Conservation (phyloP, 23 red algal species). For the Gracilaria gracilis region DNA sequence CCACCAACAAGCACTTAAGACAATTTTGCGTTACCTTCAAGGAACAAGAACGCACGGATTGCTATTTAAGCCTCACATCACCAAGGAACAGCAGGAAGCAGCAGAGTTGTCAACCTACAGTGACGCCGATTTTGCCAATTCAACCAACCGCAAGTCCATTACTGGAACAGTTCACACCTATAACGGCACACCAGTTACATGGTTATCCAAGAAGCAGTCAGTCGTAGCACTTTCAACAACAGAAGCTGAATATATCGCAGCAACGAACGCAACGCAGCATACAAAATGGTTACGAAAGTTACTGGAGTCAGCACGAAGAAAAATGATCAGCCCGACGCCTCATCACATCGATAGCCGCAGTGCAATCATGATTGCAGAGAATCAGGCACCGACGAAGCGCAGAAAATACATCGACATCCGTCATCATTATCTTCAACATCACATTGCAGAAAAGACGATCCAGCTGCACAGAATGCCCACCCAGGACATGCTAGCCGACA, state of each 20-base stretch:
- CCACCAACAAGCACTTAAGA: neutral
- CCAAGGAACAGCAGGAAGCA: no score
- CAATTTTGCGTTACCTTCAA: neutral
- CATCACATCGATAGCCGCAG: constrained; percentile 2
- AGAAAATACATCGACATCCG: constrained; percentile 32
- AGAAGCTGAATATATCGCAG: constrained; percentile 34
- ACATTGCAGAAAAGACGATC: neutral
- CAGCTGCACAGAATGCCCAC: neutral
- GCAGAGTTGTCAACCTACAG: neutral
- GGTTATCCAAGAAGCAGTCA: neutral
- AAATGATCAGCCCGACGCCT: neutral
- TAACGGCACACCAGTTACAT: neutral
- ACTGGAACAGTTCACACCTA: constrained; percentile 9
- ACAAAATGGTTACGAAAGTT: constrained; percentile 9
- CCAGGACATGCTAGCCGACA: neutral
- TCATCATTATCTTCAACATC: neutral
- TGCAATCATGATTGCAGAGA: neutral
- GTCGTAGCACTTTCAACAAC: constrained; percentile 9
- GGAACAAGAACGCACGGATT: no score
- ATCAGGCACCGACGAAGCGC: constrained; percentile 15
- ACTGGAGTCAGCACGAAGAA: neutral
- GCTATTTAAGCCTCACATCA: no score
- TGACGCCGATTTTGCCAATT: constrained; percentile 25
- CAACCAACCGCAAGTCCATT: neutral
- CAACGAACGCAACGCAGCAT: neutral